Evolutionary conservation across 805 yeast species (phyloP), one percentile per base, ranked within the genome.

Genomic region (Kuraishia hungarica): DNA sequence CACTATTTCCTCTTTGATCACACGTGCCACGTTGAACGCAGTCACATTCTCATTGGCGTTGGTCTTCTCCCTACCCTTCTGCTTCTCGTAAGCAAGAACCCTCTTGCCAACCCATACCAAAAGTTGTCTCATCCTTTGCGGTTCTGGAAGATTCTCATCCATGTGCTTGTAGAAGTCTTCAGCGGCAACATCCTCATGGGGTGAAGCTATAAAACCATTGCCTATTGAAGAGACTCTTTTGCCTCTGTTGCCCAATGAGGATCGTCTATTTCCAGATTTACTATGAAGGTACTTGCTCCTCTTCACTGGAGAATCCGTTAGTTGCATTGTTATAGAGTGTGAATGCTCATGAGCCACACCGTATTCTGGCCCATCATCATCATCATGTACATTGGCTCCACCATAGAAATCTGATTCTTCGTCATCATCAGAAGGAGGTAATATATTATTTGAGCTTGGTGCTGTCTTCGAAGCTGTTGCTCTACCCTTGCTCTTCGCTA

Each of bases 161-260:
- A 87, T 66, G 61, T 83, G 83, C 62, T 85, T 86, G 65, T 78
- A 82, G 61, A 82, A 82, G 54, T 82, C 83, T 10, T 69, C 61
- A 0, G 74, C 71, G 0, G 81, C 76, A 1, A 87, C 80, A 51
- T 81, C 83, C 0, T 76, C 72, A 64, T 87, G 92, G 1, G 92
- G 92, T 29, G 77, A 78, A 0, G 85, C 88, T 1, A 73, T 74
- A 60, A 81, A 82, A 2, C 92, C 93, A 62, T 84, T 86, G 1
- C 92, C 91, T 6, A 87, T 79, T 0, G 91, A 84, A 63, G 88
- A 86, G 1, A 84, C 80, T 28, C 94, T 68, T 61, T 84, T 85
- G 7, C 94, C 94, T 39, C 94, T 71, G 54, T 79, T 77, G 47
- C 76, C 65, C 59, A 83, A 68, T 1, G 87, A 81, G 1, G 81